phyloP scores from a whole-genome alignment of 1,284 basidiomycete genomes.

The Austropuccinia psidii region DNA sequence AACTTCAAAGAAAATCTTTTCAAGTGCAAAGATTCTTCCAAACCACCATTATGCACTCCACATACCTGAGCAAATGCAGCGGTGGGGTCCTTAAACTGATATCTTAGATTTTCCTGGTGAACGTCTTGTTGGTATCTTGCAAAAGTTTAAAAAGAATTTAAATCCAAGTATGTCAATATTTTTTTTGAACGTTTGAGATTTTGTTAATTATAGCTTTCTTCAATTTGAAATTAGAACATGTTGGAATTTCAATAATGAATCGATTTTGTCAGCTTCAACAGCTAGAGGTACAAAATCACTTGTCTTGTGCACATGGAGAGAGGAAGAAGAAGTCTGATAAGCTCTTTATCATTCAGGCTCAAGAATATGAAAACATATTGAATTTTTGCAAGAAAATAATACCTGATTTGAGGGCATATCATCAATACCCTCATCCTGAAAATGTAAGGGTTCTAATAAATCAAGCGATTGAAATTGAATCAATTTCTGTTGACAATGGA shows the following conservation, averaged over 20 bases:
- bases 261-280: conserved; percentile 4
- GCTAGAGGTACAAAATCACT: background rate
- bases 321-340: background rate
- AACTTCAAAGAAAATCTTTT: conserved; percentile 6
- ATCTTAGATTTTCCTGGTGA: conserved; percentile 37
- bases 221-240: background rate
- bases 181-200: too few species aligned
- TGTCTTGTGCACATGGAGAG: background rate
- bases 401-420: background rate
- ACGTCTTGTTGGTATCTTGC: conserved; percentile 34
- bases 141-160: conserved; percentile 35
- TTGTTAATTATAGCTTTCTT: too few species aligned
- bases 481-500: background rate
- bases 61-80: conserved; percentile 27
- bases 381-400: background rate
- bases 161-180: too few species aligned
- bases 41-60: conserved; percentile 39
- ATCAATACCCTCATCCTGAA: background rate
- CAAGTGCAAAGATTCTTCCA: conserved; percentile 14
- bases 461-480: background rate
- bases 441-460: background rate
- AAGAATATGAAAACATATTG: background rate
- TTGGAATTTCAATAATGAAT: background rate
- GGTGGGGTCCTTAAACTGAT: conserved; percentile 38
- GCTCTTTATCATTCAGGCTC: background rate